Evolutionary conservation across 2,329 filamentous ascomycete species (phyloP), one percentile per base, ranked within the genome.

Genomic region (Xylariaceae sp.): DNA sequence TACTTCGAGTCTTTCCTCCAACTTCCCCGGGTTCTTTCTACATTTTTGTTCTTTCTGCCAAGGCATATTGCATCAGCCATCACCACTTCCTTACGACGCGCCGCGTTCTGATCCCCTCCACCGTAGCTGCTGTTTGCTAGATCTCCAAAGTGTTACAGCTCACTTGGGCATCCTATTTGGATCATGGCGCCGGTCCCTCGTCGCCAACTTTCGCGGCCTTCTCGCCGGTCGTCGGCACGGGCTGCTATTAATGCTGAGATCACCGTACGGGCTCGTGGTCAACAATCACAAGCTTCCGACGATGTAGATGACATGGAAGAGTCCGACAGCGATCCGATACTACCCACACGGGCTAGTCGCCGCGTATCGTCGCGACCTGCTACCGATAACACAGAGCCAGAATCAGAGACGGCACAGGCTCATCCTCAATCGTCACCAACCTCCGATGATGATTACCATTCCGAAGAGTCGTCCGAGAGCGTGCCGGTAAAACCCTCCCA

Each of bases 401-500:
- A 19, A 19, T 2, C 6, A 30, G 29, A 32, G 3, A 31, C 49
- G 32, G 9, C 31, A 12, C 45, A 30, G 34, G 11, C 39, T 35
- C 19, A n/a, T 35, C 43, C 26, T 19, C 30, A 34, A 35, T 11
- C 32, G 42, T 51, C 37, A 29, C 29, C 27, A 39, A n/a, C 34
- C 34, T 11, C 29, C 27, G 49, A 45, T 29, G 47, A 43, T 9
- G 12, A 2, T 32, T 40, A 19, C 12, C 11, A 37, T 9, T 27
- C 12, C 9, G 32, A 46, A 37, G 30, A 52, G 29, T 35, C 53
- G 2, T 27, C 34, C 0, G 62, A 60, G 11, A 31, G 27, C 4
- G 53, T 51, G 1, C 26, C 68, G 7, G 59, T 64, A 34, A 43
- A 29, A 6, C 29, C 29, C 5, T 12, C 29, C 7, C 43, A n/a